A percentile compares a stretch with the other conserved stretches of the same genome.
These are phyloP conservation scores for Solanum tacnaense DNA, from an alignment of 257 asterid genomes.

Conservation along the genomic window DNA sequence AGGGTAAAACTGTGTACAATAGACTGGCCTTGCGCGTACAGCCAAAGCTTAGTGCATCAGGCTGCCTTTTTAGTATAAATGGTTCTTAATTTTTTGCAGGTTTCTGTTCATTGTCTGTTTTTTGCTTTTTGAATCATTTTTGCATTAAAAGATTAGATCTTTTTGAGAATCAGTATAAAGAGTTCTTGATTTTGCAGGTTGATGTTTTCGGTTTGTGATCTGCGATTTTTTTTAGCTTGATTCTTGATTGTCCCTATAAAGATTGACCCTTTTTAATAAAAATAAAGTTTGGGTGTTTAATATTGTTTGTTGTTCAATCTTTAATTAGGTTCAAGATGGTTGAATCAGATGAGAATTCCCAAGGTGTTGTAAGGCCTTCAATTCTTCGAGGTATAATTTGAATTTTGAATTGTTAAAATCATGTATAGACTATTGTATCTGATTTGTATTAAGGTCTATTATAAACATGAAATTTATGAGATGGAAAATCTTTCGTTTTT, in stretches of 20 bases:
- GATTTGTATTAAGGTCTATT: not conserved
- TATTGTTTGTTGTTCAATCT: not conserved
- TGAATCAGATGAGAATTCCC: conserved; percentile 58
- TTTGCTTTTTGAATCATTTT: not conserved
- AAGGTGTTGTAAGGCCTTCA: conserved; percentile 36
- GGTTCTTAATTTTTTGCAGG: not conserved
- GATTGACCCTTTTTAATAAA: not conserved
- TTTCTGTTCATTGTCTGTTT: not conserved
- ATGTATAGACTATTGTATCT: not conserved
- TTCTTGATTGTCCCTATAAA: not conserved
- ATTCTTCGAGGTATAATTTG: conserved; percentile 32
- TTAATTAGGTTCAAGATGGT: conserved; percentile 33
- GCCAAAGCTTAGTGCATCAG: not conserved
- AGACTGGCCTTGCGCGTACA: not conserved
- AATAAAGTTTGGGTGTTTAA: not conserved
- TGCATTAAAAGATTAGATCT: not conserved
- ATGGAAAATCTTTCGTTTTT: not conserved
- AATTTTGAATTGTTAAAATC: not conserved
- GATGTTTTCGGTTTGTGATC: conserved; percentile 2
- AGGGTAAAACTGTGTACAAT: not conserved
- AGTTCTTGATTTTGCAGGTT: not conserved
- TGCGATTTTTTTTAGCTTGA: not conserved
- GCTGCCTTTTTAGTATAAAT: not conserved
- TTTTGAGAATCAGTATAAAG: not conserved
- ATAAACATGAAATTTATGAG: not conserved